These are phyloP conservation scores for Pilasporangium apinafurcum DNA, from an alignment of 352 stramenopile species.

Conservation along the genomic window DNA sequence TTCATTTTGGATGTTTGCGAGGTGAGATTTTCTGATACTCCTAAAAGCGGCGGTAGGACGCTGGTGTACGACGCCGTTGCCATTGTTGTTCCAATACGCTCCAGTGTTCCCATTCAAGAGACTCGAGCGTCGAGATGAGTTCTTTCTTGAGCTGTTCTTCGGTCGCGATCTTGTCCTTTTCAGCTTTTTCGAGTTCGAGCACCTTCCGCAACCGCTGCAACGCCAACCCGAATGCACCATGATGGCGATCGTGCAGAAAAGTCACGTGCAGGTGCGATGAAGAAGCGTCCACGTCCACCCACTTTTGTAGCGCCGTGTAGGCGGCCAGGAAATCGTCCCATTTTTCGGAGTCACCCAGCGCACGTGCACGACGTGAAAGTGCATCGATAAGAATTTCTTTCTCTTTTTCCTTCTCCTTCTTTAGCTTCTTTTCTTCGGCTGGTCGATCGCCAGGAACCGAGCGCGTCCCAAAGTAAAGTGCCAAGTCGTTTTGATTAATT, in stretches of 20 bases:
- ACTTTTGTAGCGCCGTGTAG: slow-evolving; percentile 64
- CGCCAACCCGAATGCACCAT: slow-evolving; percentile 31
- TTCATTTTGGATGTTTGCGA: too few species aligned
- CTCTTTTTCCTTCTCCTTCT: slow-evolving; percentile 71
- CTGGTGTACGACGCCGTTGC: slow-evolving; percentile 42
- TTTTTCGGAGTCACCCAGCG: slow-evolving; percentile 46
- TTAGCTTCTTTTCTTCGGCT: slow-evolving; percentile 53
- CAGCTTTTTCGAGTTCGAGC: slow-evolving; percentile 39
- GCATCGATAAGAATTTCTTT: slow-evolving; percentile 66
- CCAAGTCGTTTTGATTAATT: slow-evolving; percentile 64
- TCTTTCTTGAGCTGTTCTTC: slow-evolving; percentile 51
- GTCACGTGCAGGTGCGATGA: slow-evolving; percentile 46
- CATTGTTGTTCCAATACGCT: slow-evolving; percentile 41
- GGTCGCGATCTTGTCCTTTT: slow-evolving; percentile 62
- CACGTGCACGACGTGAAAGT: slow-evolving; percentile 61
- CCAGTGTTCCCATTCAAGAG: slow-evolving; percentile 63
- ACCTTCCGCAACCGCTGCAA: slow-evolving; percentile 74
- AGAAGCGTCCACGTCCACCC: slow-evolving; percentile 63
- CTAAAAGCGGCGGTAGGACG: slow-evolving; percentile 66
- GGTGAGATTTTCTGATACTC: too few species aligned
- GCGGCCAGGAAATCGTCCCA: slow-evolving; percentile 47
- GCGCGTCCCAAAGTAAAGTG: slow-evolving; percentile 69
- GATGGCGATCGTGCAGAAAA: slow-evolving; percentile 54
- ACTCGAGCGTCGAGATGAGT: slow-evolving; percentile 21
- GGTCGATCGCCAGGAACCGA: slow-evolving; percentile 38